phyloP scores from a whole-genome alignment of 495 filamentous ascomycete genomes.

The Aspergillus sclerotioniger region DNA sequence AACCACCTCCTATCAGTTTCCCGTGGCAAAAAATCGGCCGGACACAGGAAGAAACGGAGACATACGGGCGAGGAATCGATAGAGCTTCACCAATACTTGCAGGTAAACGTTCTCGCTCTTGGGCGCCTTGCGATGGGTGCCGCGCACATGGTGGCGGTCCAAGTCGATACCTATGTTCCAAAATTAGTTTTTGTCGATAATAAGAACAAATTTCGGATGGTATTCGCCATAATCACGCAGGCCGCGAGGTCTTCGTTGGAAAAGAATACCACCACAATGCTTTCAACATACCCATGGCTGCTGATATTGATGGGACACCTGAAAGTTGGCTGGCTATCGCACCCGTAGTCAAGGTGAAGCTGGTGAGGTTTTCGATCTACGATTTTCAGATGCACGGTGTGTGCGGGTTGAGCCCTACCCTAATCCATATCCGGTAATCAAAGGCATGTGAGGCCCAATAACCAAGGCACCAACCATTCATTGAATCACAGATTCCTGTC shows the following conservation, averaged over 20 bases:
- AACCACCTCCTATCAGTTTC: conserved; percentile 16
- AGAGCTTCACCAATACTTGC: conserved; percentile 97
- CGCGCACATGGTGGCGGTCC: conserved; percentile 79
- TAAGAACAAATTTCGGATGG: background rate
- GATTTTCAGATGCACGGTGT: conserved; percentile 46
- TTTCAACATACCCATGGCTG: conserved; percentile 48
- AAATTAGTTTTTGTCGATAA: conserved; percentile 6
- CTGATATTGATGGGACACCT: conserved; percentile 44
- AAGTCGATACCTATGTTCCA: conserved; percentile 59
- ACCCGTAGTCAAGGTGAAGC: conserved; percentile 41
- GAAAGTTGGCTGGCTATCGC: conserved; percentile 48
- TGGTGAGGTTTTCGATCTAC: conserved; percentile 42
- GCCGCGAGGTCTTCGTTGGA: background rate
- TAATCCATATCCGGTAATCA: conserved; percentile 28
- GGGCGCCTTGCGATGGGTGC: conserved; percentile 87
- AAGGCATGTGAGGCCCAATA: background rate
- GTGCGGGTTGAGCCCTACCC: conserved; percentile 52
- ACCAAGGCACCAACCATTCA: background rate
- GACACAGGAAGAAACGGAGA: conserved; percentile 19
- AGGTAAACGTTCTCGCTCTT: conserved; percentile 99
- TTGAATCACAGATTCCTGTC: background rate
- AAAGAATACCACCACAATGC: background rate
- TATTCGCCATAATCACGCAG: background rate
- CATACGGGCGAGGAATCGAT: conserved; percentile 97
- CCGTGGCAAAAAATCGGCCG: conserved; percentile 5